phyloP scores from a whole-genome alignment of 108 stramenopile species.

The Aurantiochytrium sp. region DNA sequence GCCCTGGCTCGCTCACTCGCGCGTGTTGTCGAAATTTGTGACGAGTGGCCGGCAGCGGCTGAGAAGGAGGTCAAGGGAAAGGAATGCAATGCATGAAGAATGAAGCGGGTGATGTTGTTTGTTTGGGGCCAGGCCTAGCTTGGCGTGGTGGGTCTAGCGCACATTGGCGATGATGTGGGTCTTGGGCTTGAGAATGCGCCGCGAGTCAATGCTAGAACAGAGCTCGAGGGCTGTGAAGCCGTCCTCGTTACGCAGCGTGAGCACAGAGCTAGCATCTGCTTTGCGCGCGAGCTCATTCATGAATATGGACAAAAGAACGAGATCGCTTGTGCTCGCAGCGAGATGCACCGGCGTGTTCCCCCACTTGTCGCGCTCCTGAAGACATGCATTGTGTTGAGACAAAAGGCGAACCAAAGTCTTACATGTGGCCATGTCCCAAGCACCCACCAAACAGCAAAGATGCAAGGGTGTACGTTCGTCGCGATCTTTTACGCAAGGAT shows the following conservation, averaged over 20 bases:
- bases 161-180: constrained; percentile 1
- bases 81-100: background rate
- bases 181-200: background rate
- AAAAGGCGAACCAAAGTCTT: background rate
- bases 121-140: background rate
- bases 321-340: background rate
- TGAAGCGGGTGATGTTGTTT: background rate
- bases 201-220: background rate
- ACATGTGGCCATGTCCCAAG: background rate
- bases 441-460: background rate
- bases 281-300: background rate
- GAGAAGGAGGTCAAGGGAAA: too few species aligned
- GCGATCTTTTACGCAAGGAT: background rate
- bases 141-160: background rate
- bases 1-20: too few species aligned
- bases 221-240: background rate
- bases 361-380: background rate
- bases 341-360: background rate
- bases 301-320: background rate
- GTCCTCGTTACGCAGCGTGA: background rate
- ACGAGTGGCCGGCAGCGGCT: too few species aligned
- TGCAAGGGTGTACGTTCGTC: background rate
- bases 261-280: background rate
- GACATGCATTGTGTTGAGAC: background rate
- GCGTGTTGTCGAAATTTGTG: too few species aligned